Base-by-base conservation (phyloP, 2,329 filamentous ascomycete species). In the Simplicillium aogashimaense region DNA sequence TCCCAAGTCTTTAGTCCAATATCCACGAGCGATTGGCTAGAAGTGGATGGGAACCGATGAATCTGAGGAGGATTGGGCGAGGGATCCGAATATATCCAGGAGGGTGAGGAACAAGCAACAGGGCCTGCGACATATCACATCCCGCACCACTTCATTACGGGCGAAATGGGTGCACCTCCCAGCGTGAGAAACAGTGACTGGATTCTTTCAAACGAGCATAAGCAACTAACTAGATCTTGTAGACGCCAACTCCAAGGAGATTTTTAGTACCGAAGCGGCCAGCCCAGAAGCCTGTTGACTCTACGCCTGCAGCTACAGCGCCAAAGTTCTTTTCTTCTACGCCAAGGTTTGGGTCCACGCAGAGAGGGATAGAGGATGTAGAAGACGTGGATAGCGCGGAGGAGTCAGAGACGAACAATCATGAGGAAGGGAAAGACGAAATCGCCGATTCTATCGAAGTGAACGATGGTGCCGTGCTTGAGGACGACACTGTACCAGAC, bases 221-320 rank as follows among this genome's bases (percentile, higher is more conserved):
- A n/a, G n/a, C n/a, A n/a, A 25, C 13, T n/a, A 20, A 32, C 35
- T 32, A 32, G 29, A 39, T 5, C 5, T 25, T 25, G 20, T 9
- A 66, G 63, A 66, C 64, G 29, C 59, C 63, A 4, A 55, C 59
- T 7, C 60, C 63, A 15, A 55, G 61, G 43, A 56, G 60, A 6
- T 66, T 67, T 41, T 50, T 65, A 40, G 52, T 60, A 7, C 50
- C 59, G 3, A 63, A 59, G 41, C 46, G 60, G 25, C 50, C 52
- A 12, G 50, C 56, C n/a, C 53, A 55, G 37, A 45, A 51, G 15
- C 47, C 47, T 6, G 57, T 57, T 18, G 57, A 60, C 43, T 55
- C 55, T 16, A 56, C 55, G 11, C 47, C 55, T 17, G 53, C 45
- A 16, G 5, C 20, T 25, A 25, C 20, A 6, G 20, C 20, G 9